Evolutionary conservation across 495 filamentous ascomycete species (phyloP).

Genomic region (Pyronema omphalodes): DNA sequence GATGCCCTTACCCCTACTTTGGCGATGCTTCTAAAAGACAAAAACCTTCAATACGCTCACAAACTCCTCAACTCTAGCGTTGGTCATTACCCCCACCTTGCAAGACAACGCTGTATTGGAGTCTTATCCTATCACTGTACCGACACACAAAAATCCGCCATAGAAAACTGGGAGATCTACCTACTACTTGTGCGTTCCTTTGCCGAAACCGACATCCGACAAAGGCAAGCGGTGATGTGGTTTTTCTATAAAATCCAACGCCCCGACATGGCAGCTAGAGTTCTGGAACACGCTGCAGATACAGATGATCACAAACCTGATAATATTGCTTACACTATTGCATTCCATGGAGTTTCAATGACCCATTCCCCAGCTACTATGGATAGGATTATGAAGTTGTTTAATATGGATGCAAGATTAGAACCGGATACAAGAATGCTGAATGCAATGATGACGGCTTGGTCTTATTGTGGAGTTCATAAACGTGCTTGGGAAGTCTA

Average conservation of each 20-base stretch:
- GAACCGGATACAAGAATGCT: slow-evolving; percentile 55
- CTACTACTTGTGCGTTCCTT: slow-evolving; percentile 57
- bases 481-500: slow-evolving; percentile 56
- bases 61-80: slow-evolving; percentile 56
- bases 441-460: slow-evolving; percentile 76
- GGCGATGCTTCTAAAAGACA: slow-evolving; percentile 47
- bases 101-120: slow-evolving; percentile 41
- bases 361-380: slow-evolving; percentile 45
- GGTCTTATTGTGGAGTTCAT: slow-evolving; percentile 45
- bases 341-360: slow-evolving; percentile 55
- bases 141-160: slow-evolving; percentile 24
- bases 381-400: slow-evolving; percentile 65
- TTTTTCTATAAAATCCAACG: slow-evolving; percentile 59
- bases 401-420: slow-evolving; percentile 69
- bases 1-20: slow-evolving; percentile 55
- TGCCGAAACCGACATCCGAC: slow-evolving; percentile 43
- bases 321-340: slow-evolving; percentile 53
- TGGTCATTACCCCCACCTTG: slow-evolving; percentile 41
- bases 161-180: slow-evolving; percentile 64
- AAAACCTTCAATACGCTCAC: slow-evolving; percentile 54
- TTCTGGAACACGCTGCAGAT: slow-evolving; percentile 80
- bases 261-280: slow-evolving; percentile 60
- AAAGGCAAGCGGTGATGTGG: slow-evolving; percentile 58
- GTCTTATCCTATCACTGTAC: too few relatives aligned
- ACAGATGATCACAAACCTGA: slow-evolving; percentile 39